Conservation (phyloP, 1,139 yeast species). For the Protomyces macrosporus region DNA sequence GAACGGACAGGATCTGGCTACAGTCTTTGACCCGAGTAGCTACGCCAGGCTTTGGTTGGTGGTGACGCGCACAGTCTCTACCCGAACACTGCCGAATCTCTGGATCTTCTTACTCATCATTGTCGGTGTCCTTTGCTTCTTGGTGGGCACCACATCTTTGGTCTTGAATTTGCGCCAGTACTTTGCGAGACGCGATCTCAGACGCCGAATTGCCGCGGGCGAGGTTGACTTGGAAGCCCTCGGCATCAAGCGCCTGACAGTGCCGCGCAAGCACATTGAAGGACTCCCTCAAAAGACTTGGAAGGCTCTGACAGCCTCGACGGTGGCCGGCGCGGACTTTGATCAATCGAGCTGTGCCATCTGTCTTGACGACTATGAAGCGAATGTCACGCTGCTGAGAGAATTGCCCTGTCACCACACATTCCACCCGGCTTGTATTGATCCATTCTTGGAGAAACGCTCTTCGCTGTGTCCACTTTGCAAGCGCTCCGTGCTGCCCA, state of each 20-base stretch:
- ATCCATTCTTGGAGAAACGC: constrained; percentile 34
- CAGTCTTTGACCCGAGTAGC: constrained; percentile 28
- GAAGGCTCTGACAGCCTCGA: neutral
- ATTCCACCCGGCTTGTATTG: constrained; percentile 35
- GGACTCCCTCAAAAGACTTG: constrained; percentile 34
- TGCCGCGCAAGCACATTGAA: constrained; percentile 33
- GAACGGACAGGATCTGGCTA: constrained; percentile 24
- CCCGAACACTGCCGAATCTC: constrained; percentile 28
- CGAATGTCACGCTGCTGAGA: constrained; percentile 32
- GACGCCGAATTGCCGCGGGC: constrained; percentile 34
- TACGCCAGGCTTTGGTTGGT: constrained; percentile 30
- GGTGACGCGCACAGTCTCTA: constrained; percentile 16
- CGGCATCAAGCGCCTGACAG: constrained; percentile 35
- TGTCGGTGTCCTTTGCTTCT: constrained; percentile 28
- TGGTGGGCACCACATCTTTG: constrained; percentile 25
- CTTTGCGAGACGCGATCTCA: constrained; percentile 33
- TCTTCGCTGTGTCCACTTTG: constrained; percentile 36
- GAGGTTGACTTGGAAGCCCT: constrained; percentile 35
- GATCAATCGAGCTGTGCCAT: constrained; percentile 36
- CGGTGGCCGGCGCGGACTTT: neutral
- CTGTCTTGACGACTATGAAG: constrained; percentile 35
- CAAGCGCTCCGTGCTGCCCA: constrained; percentile 34
- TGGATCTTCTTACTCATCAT: constrained; percentile 33
- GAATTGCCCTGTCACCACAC: constrained; percentile 36
- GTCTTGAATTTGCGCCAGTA: constrained; percentile 30